Conservation (phyloP, 2,329 filamentous ascomycete species). For the Spiromastix sp. region DNA sequence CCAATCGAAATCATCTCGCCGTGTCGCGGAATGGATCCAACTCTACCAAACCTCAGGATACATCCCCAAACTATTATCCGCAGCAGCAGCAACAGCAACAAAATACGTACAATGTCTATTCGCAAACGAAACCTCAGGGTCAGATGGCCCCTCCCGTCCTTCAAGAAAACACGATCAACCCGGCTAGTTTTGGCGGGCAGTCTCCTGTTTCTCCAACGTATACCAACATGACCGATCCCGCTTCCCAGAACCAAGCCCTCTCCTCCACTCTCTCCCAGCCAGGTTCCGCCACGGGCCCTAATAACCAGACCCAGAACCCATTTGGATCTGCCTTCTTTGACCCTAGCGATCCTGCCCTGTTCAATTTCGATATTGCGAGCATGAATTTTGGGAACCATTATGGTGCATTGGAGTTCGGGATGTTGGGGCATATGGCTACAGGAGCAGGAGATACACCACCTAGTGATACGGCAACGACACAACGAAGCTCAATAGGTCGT, state of each 20-base stretch:
- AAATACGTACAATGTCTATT: slow-evolving; percentile 29
- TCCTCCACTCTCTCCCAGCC: slow-evolving; percentile 38
- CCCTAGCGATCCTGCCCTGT: slow-evolving; percentile 80
- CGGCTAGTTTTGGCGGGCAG: slow-evolving; percentile 52
- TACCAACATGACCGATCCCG: slow-evolving; percentile 36
- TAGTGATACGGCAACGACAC: slow-evolving; percentile 48
- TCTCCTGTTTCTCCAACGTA: slow-evolving; percentile 69
- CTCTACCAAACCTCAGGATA: slow-evolving; percentile 22
- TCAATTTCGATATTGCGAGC: slow-evolving; percentile 91
- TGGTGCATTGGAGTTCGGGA: slow-evolving; percentile 88
- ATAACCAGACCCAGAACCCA: slow-evolving; percentile 26
- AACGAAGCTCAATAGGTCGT: slow-evolving; percentile 36
- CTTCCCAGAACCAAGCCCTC: slow-evolving; percentile 24
- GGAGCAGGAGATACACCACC: slow-evolving; percentile 71
- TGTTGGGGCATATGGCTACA: slow-evolving; percentile 94
- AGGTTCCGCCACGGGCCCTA: slow-evolving; percentile 36
- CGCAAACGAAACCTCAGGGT: slow-evolving; percentile 25
- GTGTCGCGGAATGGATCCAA: slow-evolving; percentile 24
- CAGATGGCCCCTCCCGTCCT: slow-evolving; percentile 33
- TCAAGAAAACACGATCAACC: slow-evolving; percentile 35
- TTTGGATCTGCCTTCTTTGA: slow-evolving; percentile 60
- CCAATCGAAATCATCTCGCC: slow-evolving; percentile 30
- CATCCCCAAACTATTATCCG: slow-evolving; percentile 35
- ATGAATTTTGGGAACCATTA: slow-evolving; percentile 96
- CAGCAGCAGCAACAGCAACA: slow-evolving; percentile 24